These are phyloP conservation scores for Lactarius vividus DNA, from an alignment of 768 basidiomycete genomes.

Conservation along the genomic window DNA sequence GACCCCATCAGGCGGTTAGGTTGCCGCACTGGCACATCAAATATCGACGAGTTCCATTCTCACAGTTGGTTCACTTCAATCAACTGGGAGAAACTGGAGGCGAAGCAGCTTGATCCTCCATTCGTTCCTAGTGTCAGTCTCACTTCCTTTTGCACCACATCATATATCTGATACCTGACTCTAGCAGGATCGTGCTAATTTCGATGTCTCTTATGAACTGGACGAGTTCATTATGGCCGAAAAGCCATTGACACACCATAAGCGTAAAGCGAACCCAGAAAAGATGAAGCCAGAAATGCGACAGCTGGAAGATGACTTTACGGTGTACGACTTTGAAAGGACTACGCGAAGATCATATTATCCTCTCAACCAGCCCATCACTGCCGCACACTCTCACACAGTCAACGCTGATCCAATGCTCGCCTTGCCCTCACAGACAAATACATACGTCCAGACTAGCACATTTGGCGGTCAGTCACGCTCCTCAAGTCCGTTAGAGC, in stretches of 20 bases:
- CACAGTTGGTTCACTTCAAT: constrained; percentile 85
- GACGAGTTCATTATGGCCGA: constrained; percentile 97
- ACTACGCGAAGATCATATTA: constrained; percentile 82
- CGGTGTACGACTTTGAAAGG: constrained; percentile 78
- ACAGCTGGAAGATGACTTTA: constrained; percentile 95
- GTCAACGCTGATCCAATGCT: background rate
- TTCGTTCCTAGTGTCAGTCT: constrained; percentile 89
- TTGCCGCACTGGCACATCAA: constrained; percentile 65
- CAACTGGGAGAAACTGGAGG: constrained; percentile 77
- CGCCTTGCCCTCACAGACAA: constrained; percentile 24
- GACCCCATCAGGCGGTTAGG: constrained; percentile 77
- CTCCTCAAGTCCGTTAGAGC: constrained; percentile 6
- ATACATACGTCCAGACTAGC: constrained; percentile 22
- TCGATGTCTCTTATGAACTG: constrained; percentile 95
- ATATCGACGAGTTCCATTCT: constrained; percentile 70
- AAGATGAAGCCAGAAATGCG: constrained; percentile 90
- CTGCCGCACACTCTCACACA: constrained; percentile 24
- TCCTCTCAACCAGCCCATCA: constrained; percentile 71
- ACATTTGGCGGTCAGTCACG: constrained; percentile 6
- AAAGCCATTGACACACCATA: constrained; percentile 93
- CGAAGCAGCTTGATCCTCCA: constrained; percentile 69
- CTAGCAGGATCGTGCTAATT: constrained; percentile 95
- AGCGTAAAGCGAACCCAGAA: constrained; percentile 83
- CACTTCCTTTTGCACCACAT: background rate
- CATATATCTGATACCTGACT: constrained; percentile 17